These are phyloP conservation scores for Erythrophleum fordii DNA, from an alignment of 306 rosid genomes.

Conservation along the genomic window DNA sequence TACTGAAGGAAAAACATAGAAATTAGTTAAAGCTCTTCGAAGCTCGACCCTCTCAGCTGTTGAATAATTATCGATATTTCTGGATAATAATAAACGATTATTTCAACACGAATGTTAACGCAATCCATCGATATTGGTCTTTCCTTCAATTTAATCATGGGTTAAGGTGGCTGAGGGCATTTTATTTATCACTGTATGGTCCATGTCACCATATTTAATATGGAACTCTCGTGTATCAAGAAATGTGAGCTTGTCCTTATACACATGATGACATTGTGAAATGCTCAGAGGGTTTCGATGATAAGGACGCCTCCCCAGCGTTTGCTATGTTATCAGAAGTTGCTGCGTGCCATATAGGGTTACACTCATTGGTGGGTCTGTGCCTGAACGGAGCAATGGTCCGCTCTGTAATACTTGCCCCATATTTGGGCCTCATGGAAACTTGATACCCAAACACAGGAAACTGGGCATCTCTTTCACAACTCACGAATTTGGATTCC, in stretches of 20 bases:
- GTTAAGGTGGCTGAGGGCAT: too few species aligned
- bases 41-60: too few species aligned
- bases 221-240: not conserved
- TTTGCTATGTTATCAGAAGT: conserved; percentile 37
- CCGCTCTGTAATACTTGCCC: conserved; percentile 44
- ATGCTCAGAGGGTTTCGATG: conserved; percentile 30
- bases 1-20: too few species aligned
- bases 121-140: too few species aligned
- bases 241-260: conserved; percentile 42
- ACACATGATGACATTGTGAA: conserved; percentile 26
- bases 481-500: too few species aligned
- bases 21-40: too few species aligned
- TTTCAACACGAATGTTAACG: too few species aligned
- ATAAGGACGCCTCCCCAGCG: conserved; percentile 20
- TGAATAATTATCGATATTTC: too few species aligned
- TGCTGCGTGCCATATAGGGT: conserved; percentile 20
- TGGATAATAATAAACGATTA: too few species aligned
- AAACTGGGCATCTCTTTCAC: conserved; percentile 29
- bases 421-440: conserved; percentile 48
- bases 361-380: conserved; percentile 44
- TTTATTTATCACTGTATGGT: too few species aligned
- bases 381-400: conserved; percentile 37
- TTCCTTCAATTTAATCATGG: too few species aligned
- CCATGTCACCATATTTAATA: too few species aligned
- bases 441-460: conserved; percentile 41